Conservation (phyloP, 179 eudicot genomes). For the Beta lomatogona region DNA sequence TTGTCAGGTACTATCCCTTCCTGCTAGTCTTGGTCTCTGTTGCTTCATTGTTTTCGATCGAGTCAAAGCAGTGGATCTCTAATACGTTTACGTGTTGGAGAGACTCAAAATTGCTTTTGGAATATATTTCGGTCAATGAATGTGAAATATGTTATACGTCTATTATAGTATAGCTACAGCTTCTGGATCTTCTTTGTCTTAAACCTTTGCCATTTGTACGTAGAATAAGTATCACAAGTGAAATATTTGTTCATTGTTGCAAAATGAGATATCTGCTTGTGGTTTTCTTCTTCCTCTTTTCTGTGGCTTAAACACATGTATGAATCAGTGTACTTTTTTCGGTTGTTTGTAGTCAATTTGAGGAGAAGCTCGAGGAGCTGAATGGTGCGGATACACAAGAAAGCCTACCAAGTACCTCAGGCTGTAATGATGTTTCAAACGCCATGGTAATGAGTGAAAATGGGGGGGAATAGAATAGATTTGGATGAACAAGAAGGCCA, state of each 20-base stretch:
- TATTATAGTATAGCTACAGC: not conserved
- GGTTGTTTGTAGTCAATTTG: constrained; percentile 65
- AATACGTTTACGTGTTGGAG: not conserved
- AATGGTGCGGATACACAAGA: constrained; percentile 55
- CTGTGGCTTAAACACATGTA: not conserved
- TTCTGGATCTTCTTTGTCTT: not conserved
- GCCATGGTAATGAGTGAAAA: constrained; percentile 35
- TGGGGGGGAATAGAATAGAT: constrained; percentile 31
- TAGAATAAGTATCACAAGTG: not conserved
- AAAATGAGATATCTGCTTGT: not conserved
- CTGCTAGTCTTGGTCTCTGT: not conserved
- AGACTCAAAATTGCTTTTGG: not conserved
- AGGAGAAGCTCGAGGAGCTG: constrained; percentile 86
- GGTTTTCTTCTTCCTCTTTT: constrained; percentile 2
- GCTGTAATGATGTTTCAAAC: constrained; percentile 33
- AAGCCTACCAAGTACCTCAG: constrained; percentile 50
- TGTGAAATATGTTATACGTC: too few relatives aligned
- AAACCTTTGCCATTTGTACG: not conserved
- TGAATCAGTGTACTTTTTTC: not conserved
- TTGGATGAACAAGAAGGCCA: constrained; percentile 50
- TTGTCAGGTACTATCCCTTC: constrained; percentile 66
- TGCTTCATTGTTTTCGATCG: not conserved
- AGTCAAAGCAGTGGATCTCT: not conserved
- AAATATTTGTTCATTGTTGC: not conserved
- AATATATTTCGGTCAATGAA: not conserved